These are phyloP conservation scores for Penicillium thymicola DNA, from an alignment of 2,329 filamentous ascomycete species.

Conservation along the genomic window DNA sequence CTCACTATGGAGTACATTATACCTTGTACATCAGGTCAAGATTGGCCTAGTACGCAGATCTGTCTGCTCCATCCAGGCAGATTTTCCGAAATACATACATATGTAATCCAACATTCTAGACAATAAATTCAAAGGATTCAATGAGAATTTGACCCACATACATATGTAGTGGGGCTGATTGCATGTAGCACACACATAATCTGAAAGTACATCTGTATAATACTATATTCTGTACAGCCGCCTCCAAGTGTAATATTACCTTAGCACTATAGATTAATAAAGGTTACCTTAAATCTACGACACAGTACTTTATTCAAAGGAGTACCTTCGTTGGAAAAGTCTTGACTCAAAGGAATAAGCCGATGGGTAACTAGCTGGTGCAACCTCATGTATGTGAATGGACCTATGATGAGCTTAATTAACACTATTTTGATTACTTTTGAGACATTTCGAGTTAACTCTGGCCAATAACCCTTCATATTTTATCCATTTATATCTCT, in stretches of 20 bases:
- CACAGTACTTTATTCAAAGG: neutral
- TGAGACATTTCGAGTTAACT: neutral
- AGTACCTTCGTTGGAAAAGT: neutral
- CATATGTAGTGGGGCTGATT: neutral
- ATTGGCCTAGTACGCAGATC: neutral
- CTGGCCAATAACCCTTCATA: neutral
- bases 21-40: neutral
- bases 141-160: neutral
- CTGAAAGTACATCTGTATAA: neutral
- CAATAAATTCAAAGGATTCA: neutral
- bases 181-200: neutral
- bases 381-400: neutral
- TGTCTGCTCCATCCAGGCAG: neutral
- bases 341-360: neutral
- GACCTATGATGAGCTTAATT: neutral
- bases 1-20: neutral
- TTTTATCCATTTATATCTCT: neutral
- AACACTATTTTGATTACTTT: neutral
- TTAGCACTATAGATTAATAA: neutral
- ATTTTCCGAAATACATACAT: neutral
- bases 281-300: neutral
- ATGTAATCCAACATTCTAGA: neutral
- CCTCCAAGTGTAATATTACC: neutral
- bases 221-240: neutral
- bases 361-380: neutral